A percentile compares a stretch with the other conserved stretches of the same genome.
phyloP scores from a whole-genome alignment of 768 basidiomycete genomes.

The Pulveroboletus sp. region DNA sequence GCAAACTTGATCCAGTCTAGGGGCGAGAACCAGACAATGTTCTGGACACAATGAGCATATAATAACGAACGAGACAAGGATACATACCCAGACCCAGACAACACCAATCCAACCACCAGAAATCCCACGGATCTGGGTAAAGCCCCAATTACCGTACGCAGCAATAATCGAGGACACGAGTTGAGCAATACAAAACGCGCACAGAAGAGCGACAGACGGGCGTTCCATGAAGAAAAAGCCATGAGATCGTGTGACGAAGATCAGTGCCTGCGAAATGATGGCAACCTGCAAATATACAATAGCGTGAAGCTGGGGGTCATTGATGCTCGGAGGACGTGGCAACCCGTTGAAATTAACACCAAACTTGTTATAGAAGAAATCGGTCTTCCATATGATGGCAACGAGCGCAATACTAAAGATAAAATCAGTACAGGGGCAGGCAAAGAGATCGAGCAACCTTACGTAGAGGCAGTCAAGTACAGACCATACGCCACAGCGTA shows the following conservation, averaged over 20 bases:
- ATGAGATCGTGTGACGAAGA: slow-evolving; percentile 94
- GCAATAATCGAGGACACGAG: slow-evolving; percentile 95
- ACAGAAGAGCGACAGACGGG: slow-evolving; percentile 82
- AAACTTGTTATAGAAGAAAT: slow-evolving; percentile 87
- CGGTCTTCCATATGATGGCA: slow-evolving; percentile 78
- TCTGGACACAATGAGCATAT: slow-evolving; percentile 41
- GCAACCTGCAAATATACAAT: slow-evolving; percentile 95
- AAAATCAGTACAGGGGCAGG: slow-evolving; percentile 6
- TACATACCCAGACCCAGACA: slow-evolving; percentile 89
- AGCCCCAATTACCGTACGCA: slow-evolving; percentile 89
- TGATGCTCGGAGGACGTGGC: slow-evolving; percentile 29
- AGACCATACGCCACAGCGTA: slow-evolving; percentile 95
- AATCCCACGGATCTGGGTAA: slow-evolving; percentile 76
- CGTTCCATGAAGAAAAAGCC: slow-evolving; percentile 97
- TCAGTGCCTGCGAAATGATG: slow-evolving; percentile 97
- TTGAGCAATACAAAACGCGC: slow-evolving; percentile 91
- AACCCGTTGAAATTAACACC: slow-evolving; percentile 51
- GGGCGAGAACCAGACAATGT: slow-evolving; percentile 94
- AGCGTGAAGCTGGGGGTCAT: slow-evolving; percentile 79
- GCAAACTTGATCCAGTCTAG: slow-evolving; percentile 95
- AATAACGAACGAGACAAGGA: neutral
- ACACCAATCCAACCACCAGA: slow-evolving; percentile 97
- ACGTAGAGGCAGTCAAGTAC: slow-evolving; percentile 91
- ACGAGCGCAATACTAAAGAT: slow-evolving; percentile 65
- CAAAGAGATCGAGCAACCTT: slow-evolving; percentile 28